Conservation (phyloP, 2,329 filamentous ascomycete genomes). For the Leptographium lundbergii region DNA sequence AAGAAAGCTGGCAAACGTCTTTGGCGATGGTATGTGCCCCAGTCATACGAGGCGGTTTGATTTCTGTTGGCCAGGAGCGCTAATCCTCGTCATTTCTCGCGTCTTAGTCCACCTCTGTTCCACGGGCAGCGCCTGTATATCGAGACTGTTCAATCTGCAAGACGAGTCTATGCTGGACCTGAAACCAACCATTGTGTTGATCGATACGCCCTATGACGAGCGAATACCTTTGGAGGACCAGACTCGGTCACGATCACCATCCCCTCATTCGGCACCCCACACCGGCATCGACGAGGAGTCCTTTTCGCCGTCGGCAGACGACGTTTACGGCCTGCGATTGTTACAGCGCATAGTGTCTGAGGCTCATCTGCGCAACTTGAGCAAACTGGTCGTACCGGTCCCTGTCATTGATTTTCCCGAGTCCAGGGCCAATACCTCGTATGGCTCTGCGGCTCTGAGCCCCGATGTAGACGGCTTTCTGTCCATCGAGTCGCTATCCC, state of each 20-base stretch:
- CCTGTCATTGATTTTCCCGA: slow-evolving; percentile 35
- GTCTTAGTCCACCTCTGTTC: slow-evolving; percentile 42
- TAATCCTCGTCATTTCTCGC: neutral
- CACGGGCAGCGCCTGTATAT: slow-evolving; percentile 39
- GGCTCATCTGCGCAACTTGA: slow-evolving; percentile 40
- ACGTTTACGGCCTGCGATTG: slow-evolving; percentile 41
- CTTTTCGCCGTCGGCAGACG: slow-evolving; percentile 26
- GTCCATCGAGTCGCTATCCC: neutral
- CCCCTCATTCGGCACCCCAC: slow-evolving; percentile 26
- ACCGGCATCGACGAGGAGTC: slow-evolving; percentile 20
- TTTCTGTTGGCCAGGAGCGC: neutral
- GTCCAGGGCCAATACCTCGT: neutral
- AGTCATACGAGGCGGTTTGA: neutral
- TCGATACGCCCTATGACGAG: slow-evolving; percentile 43
- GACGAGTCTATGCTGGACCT: slow-evolving; percentile 38
- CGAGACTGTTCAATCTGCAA: slow-evolving; percentile 39
- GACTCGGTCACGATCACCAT: slow-evolving; percentile 23
- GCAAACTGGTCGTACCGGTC: slow-evolving; percentile 44
- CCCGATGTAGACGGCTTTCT: neutral
- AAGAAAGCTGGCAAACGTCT: slow-evolving; percentile 36
- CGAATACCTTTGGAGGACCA: slow-evolving; percentile 17
- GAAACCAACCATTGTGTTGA: slow-evolving; percentile 43
- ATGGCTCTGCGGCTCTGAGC: neutral
- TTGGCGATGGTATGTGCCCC: slow-evolving; percentile 36
- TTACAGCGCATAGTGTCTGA: slow-evolving; percentile 46